Base-by-base conservation (phyloP, 2,329 filamentous ascomycete species). In the Ophiosphaerella herpotricha region DNA sequence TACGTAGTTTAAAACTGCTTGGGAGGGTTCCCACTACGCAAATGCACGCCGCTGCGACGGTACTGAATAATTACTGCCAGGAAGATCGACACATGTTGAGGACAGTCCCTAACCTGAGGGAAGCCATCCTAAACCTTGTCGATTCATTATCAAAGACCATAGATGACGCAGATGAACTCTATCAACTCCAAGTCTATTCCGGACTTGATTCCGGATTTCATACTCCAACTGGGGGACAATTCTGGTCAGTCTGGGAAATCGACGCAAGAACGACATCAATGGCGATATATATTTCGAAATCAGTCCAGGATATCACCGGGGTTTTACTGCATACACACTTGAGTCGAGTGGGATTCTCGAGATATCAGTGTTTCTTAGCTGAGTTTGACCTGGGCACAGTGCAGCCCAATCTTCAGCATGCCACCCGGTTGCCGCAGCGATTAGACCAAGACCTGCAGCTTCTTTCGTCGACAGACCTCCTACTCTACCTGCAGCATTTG, bases 121-220 rank as follows among this genome's bases (percentile, higher is more conserved):
- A 69, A 14, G 61, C 63, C 2, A 60, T 72, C 2, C 39, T 52
- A 11, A 52, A 40, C 8, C 57, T 73, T 14, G 61, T 54, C 7
- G 58, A 67, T 7, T 52, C 52, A 7, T 52, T 73, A 6, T n/a
- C 39, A 2, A 49, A 49, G 2, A 52, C 58, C 3, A 64, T 55
- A 12, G 64, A 70, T 38, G 67, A 71, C 33, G 51, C 46, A 1
- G 63, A 70, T 29, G 66, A 70, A 40, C 50, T 49, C 5, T 63
- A 70, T 24, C 62, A 68, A 35, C 40, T 72, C 2, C 64, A 68
- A 34, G 66, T 71, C 12, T 72, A 63, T 36, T 50, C 52, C 43
- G 68, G 68, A 14, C 66, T 74, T n/a, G 70, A 73, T 46, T 74
- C 71, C n/a, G 71, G 71, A 0, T 73, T 73, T 23, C 69, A 69